A percentile compares a stretch with the other conserved stretches of the same genome.
phyloP scores from a whole-genome alignment of 1,284 basidiomycete species.

The Psilocybe mexicana region DNA sequence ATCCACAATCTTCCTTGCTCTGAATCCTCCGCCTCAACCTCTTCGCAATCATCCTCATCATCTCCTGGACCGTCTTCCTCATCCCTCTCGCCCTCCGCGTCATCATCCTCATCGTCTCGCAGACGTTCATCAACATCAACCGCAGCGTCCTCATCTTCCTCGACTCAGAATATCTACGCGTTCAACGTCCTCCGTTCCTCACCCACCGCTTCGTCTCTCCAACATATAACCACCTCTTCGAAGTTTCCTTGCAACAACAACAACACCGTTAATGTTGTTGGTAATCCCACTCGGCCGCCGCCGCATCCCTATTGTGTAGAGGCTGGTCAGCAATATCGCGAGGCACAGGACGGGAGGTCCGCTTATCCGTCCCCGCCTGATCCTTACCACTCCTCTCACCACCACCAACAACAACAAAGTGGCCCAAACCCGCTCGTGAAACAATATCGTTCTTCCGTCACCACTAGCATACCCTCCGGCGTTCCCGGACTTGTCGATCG shows the following conservation, averaged over 20 bases:
- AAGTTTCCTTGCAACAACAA: neutral
- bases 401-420: too few species aligned
- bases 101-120: too few species aligned
- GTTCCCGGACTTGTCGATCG: neutral
- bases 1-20: neutral
- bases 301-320: neutral
- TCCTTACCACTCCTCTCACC: neutral
- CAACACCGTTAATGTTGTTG: neutral
- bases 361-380: neutral
- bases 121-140: too few species aligned
- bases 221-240: neutral
- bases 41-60: neutral
- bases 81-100: neutral
- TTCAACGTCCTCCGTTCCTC: slow-evolving; percentile 44
- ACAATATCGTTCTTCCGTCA: too few species aligned
- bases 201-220: slow-evolving; percentile 1
- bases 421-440: too few species aligned
- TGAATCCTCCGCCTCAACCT: neutral
- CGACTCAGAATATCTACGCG: slow-evolving; percentile 22
- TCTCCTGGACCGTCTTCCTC: neutral
- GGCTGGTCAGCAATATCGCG: neutral
- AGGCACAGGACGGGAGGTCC: neutral
- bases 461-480: neutral
- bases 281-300: neutral
- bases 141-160: neutral